Evolutionary conservation across 495 filamentous ascomycete genomes (phyloP), one percentile per base, ranked within the genome.

Genomic region (Bacidia rubella): DNA sequence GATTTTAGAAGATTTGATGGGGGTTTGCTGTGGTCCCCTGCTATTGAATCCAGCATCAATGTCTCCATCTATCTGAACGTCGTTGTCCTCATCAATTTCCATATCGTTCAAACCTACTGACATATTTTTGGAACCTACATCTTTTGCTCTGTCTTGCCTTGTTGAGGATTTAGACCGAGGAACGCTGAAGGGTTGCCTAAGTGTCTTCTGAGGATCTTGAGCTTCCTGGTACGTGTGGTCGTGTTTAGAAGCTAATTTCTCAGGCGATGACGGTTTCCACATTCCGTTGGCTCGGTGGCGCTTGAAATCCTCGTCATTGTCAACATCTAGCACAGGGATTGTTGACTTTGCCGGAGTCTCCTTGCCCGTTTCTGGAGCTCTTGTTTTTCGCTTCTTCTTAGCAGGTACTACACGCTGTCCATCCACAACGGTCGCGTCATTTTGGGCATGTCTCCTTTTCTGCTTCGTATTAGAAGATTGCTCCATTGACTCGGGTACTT

Each of bases 161-260:
- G 7, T 20, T 20, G 44, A 42, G 7, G 25, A 47, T 4, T n/a
- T 19, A 32, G 49, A 52, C 15, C 40, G 35, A 20, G 32, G 32
- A n/a, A 44, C 21, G n/a, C 11, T n/a, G 20, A 44, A 52, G 10
- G 40, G 32, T 41, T 52, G 32, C 35, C 21, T 3, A 19, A 42
- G 21, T 42, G 32, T 49, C 2, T 44, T 51, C 15, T 46, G 54
- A 20, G 32, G 35, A 3, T 52, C 43, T 38, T 56, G 47, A 20
- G 26, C 54, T 52, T 46, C 32, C 11, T 43, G 54, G 19, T 51
- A n/a, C n/a, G n/a, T n/a, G n/a, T n/a, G n/a, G n/a, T n/a, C n/a
- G n/a, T n/a, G n/a, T n/a, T n/a, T n/a, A n/a, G n/a, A n/a, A n/a
- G n/a, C n/a, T n/a, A n/a, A n/a, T n/a, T n/a, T n/a, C n/a, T n/a